Percentiles rank a stretch among this genome's conserved stretches.
Evolutionary conservation across 2,329 filamentous ascomycete genomes (phyloP).

Genomic region (Diaporthe amygdali): DNA sequence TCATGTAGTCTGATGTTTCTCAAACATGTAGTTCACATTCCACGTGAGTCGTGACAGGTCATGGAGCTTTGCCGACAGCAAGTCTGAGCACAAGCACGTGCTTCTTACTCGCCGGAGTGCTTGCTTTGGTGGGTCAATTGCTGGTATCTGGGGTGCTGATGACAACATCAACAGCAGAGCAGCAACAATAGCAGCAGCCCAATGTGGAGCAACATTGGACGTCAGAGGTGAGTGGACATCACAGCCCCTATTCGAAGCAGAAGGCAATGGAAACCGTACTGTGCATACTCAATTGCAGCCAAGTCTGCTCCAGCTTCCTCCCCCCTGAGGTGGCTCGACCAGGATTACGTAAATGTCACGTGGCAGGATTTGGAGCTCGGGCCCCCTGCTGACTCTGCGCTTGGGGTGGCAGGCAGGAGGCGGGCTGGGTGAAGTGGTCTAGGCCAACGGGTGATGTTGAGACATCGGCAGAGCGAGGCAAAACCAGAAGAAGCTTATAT

Average conservation of each 20-base stretch:
- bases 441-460: slow-evolving; percentile 16
- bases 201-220: neutral
- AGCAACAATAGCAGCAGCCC: neutral
- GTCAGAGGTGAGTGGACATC: neutral
- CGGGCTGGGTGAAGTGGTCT: neutral
- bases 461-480: slow-evolving; percentile 13
- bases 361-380: neutral
- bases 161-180: neutral
- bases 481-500: slow-evolving; percentile 24
- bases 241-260: neutral
- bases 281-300: too few species aligned
- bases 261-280: too few species aligned
- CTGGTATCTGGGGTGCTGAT: neutral
- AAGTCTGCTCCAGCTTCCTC: too few species aligned
- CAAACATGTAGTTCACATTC: neutral
- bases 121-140: neutral
- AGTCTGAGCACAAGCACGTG: neutral
- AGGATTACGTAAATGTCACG: slow-evolving; percentile 11
- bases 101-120: neutral
- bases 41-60: slow-evolving; percentile 1
- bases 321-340: too few species aligned
- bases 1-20: neutral
- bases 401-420: slow-evolving; percentile 1
- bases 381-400: slow-evolving; percentile 1
- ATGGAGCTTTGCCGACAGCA: neutral